Evolutionary conservation across 306 rosid genomes (phyloP).

Genomic region (Quercus engelmannii): DNA sequence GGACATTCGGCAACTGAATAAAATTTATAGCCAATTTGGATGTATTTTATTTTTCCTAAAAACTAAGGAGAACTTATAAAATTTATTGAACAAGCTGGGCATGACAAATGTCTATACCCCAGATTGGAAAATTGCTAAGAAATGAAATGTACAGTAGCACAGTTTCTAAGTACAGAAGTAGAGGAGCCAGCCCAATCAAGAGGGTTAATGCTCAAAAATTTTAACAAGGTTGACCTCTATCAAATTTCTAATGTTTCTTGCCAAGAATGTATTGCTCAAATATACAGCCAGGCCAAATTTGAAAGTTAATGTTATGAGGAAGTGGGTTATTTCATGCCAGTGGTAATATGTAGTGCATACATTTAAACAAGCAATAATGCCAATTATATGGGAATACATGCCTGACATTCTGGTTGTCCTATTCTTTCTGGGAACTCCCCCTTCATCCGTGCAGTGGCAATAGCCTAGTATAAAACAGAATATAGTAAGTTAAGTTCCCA

Average conservation of each 20-base stretch:
- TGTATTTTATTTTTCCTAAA: background rate
- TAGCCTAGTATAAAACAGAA: conserved; percentile 59
- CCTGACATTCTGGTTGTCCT: conserved; percentile 99
- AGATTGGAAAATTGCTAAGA: too few species aligned
- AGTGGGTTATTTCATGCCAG: background rate
- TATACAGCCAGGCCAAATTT: background rate
- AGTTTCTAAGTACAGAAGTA: too few species aligned
- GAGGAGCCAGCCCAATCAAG: too few species aligned
- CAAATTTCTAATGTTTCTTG: background rate
- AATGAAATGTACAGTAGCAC: too few species aligned
- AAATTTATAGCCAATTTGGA: background rate
- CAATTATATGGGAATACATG: conserved; percentile 49
- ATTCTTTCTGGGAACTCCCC: conserved; percentile 95
- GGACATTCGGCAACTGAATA: background rate
- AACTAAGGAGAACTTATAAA: background rate
- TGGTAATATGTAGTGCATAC: conserved; percentile 8
- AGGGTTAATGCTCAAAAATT: background rate
- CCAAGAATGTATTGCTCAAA: background rate
- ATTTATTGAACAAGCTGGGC: background rate
- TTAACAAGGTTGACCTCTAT: background rate
- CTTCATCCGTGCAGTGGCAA: conserved; percentile 97
- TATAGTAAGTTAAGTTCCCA: conserved; percentile 10
- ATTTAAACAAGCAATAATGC: conserved; percentile 24
- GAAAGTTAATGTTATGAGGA: background rate
- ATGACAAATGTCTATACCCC: background rate